A percentile compares a stretch with the other conserved stretches of the same genome.
These are phyloP conservation scores for Auxenochlorella protothecoides DNA, from an alignment of 139 green algal species.

Conservation along the genomic window DNA sequence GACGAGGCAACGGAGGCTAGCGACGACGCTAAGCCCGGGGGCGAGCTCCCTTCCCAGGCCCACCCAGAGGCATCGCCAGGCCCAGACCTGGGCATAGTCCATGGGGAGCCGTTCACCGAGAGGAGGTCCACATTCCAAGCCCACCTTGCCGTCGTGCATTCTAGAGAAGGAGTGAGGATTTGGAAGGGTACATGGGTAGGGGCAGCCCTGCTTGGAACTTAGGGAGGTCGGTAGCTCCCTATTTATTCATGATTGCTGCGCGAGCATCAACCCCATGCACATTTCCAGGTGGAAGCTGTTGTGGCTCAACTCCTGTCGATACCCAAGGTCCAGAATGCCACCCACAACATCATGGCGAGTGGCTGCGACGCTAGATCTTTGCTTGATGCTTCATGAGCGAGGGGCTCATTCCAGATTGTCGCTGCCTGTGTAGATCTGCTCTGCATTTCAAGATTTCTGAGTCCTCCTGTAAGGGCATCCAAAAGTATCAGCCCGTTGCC, in stretches of 20 bases:
- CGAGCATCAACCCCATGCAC: no score
- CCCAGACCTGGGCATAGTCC: conserved; percentile 24
- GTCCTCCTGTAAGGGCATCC: not conserved
- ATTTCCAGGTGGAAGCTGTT: conserved; percentile 31
- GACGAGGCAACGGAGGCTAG: no score
- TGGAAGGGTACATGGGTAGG: not conserved
- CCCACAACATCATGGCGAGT: conserved; percentile 78
- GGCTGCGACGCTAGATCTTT: no score
- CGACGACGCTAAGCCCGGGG: no score
- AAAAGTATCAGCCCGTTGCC: not conserved
- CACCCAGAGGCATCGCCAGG: no score
- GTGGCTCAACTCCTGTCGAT: conserved; percentile 58
- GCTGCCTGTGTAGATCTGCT: conserved; percentile 14
- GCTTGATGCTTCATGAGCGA: no score
- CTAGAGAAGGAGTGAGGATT: conserved; percentile 29
- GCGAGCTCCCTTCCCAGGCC: no score
- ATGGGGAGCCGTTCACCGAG: conserved; percentile 55
- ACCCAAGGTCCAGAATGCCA: conserved; percentile 67
- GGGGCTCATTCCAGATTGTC: conserved; percentile 43
- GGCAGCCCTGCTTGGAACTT: no score
- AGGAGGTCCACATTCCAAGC: conserved; percentile 67
- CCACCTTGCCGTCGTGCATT: conserved; percentile 34
- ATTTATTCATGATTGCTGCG: no score
- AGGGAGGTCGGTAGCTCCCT: no score
- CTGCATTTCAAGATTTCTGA: conserved; percentile 6